Conservation (phyloP, 106 monocot species). For the Dioscorea alata region DNA sequence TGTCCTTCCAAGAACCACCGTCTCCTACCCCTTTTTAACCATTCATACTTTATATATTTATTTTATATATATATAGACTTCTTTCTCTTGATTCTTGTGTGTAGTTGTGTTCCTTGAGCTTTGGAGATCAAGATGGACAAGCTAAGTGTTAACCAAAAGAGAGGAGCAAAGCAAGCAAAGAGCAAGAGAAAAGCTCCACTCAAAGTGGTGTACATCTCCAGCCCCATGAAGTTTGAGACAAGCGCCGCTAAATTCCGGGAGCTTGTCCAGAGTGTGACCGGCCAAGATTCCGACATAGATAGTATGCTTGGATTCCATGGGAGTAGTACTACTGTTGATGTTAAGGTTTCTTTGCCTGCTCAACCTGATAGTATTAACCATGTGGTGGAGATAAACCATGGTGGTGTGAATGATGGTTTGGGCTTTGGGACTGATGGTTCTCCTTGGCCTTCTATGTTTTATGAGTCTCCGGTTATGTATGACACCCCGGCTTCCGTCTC, state of each 20-base stretch:
- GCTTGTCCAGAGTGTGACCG: slow-evolving; percentile 49
- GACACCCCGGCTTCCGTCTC: too few relatives aligned
- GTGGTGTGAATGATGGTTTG: too few relatives aligned
- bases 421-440: too few relatives aligned
- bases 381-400: too few relatives aligned
- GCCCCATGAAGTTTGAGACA: slow-evolving; percentile 27
- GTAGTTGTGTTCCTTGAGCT: not conserved
- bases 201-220: slow-evolving; percentile 47
- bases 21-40: too few relatives aligned
- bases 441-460: too few relatives aligned
- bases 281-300: slow-evolving; percentile 29
- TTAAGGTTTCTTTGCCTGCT: too few relatives aligned
- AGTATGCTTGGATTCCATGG: slow-evolving; percentile 4
- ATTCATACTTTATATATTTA: too few relatives aligned
- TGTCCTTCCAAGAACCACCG: not conserved
- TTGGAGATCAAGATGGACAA: not conserved
- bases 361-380: too few relatives aligned
- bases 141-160: not conserved
- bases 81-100: not conserved
- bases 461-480: too few relatives aligned
- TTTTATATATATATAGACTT: not conserved
- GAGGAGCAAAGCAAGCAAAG: not conserved
- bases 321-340: too few relatives aligned
- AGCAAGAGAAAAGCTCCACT: slow-evolving; percentile 13
- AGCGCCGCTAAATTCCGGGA: slow-evolving; percentile 24